Conservation (phyloP, 371 early-diverging fungal species). For the Syncephalastrum contaminatum region DNA sequence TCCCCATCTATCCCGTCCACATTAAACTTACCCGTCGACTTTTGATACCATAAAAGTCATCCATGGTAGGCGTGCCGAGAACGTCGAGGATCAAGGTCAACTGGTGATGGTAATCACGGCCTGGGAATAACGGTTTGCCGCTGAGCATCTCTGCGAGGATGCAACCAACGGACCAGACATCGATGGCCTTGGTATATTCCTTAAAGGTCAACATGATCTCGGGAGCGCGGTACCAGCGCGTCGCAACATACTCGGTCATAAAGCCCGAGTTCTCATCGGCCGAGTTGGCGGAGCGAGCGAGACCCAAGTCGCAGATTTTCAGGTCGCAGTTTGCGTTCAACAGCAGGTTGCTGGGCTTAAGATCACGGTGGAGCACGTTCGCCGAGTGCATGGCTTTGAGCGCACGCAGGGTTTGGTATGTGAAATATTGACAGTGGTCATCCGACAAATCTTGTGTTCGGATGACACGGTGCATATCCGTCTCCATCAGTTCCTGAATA, state of each 20-base stretch:
- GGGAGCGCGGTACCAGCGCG: slow-evolving; percentile 98
- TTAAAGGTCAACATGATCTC: slow-evolving; percentile 97
- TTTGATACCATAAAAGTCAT: slow-evolving; percentile 82
- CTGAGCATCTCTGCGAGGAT: slow-evolving; percentile 96
- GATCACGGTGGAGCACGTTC: slow-evolving; percentile 96
- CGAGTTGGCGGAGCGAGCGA: slow-evolving; percentile 90
- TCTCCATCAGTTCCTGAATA: slow-evolving; percentile 94
- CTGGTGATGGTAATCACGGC: slow-evolving; percentile 95
- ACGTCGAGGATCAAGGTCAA: slow-evolving; percentile 96
- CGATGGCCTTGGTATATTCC: slow-evolving; percentile 94
- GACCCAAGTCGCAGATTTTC: slow-evolving; percentile 92
- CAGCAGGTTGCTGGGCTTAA: slow-evolving; percentile 96
- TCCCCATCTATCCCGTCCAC: too few relatives aligned
- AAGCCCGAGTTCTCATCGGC: slow-evolving; percentile 87
- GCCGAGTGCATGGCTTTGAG: slow-evolving; percentile 98
- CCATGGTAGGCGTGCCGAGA: slow-evolving; percentile 95
- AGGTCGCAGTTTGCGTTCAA: slow-evolving; percentile 98
- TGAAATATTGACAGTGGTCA: slow-evolving; percentile 97
- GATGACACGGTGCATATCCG: slow-evolving; percentile 97
- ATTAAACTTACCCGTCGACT: slow-evolving; percentile 57
- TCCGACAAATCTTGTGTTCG: slow-evolving; percentile 97
- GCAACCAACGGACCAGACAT: slow-evolving; percentile 98
- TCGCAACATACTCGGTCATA: slow-evolving; percentile 98
- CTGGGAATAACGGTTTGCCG: slow-evolving; percentile 88
- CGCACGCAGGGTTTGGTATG: slow-evolving; percentile 95